Conservation (phyloP, 768 basidiomycete genomes). For the Suillus bovinus region DNA sequence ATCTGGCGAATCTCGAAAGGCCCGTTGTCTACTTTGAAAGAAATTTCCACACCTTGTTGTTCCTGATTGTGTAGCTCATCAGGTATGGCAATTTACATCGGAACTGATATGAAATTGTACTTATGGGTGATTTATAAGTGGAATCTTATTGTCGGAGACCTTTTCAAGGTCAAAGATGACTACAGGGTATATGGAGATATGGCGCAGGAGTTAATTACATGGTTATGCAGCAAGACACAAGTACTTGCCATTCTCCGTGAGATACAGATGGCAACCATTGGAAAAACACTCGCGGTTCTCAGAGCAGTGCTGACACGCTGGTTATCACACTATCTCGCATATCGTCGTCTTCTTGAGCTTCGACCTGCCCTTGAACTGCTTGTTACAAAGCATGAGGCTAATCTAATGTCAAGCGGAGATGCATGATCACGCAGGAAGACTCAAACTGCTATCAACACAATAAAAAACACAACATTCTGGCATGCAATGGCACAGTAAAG, state of each 20-base stretch:
- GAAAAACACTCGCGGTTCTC: slow-evolving; percentile 18
- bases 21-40: slow-evolving; percentile 16
- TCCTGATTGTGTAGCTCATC: slow-evolving; percentile 39
- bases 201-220: neutral
- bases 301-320: slow-evolving; percentile 36
- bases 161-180: no score
- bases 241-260: no score
- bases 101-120: no score
- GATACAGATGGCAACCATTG: no score
- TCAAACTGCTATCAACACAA: slow-evolving; percentile 28
- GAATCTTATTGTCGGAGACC: no score
- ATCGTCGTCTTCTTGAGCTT: slow-evolving; percentile 31
- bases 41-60: slow-evolving; percentile 28
- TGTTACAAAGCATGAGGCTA: slow-evolving; percentile 13
- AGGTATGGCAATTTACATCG: slow-evolving; percentile 24
- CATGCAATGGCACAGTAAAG: slow-evolving; percentile 12
- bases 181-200: no score
- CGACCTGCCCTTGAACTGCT: slow-evolving; percentile 19
- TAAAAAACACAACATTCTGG: slow-evolving; percentile 11
- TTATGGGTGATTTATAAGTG: no score
- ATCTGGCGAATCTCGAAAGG: slow-evolving; percentile 35
- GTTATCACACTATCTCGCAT: slow-evolving; percentile 38
- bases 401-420: slow-evolving; percentile 27
- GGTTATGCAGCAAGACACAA: no score
- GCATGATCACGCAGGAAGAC: slow-evolving; percentile 26